phyloP scores from a whole-genome alignment of 2,329 filamentous ascomycete species.

The Exophiala sideris region DNA sequence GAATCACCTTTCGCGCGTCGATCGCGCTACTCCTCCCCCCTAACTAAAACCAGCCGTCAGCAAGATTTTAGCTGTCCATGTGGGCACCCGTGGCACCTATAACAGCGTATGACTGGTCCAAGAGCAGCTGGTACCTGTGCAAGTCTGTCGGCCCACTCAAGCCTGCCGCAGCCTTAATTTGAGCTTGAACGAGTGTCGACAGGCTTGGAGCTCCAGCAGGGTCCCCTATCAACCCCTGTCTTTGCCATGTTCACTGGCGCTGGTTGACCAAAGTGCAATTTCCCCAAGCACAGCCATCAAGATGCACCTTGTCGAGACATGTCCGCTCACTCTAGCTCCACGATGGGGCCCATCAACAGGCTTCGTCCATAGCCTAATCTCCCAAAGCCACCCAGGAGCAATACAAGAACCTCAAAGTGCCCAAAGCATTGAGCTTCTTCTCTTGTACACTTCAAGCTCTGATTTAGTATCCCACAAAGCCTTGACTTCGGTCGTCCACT shows the following conservation, averaged over 20 bases:
- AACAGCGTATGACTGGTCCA: slow-evolving; percentile 6
- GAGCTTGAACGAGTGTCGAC: slow-evolving; percentile 8
- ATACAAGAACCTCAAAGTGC: slow-evolving; percentile 23
- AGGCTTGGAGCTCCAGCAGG: no score
- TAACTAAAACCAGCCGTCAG: slow-evolving; percentile 5
- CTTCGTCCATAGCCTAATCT: slow-evolving; percentile 17
- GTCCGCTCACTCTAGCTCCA: slow-evolving; percentile 13
- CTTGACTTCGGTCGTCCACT: slow-evolving; percentile 30
- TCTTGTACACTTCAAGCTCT: slow-evolving; percentile 24
- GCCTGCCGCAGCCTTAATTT: slow-evolving; percentile 21
- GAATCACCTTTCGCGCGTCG: slow-evolving; percentile 2
- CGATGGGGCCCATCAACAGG: slow-evolving; percentile 1
- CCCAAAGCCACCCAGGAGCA: slow-evolving; percentile 14
- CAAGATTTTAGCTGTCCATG: slow-evolving; percentile 14
- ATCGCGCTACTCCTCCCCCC: neutral
- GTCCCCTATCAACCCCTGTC: slow-evolving; percentile 5
- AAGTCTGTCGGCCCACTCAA: neutral
- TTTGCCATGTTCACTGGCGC: neutral
- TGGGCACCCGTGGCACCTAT: slow-evolving; percentile 3
- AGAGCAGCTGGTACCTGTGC: slow-evolving; percentile 14
- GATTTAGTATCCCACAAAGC: slow-evolving; percentile 24
- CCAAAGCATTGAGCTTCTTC: slow-evolving; percentile 14
- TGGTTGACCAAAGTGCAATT: slow-evolving; percentile 11
- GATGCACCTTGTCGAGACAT: neutral
- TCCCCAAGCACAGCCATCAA: slow-evolving; percentile 6